phyloP scores from a whole-genome alignment of 202 grass and related monocot species.

The Cymbopogon flexuosus region DNA sequence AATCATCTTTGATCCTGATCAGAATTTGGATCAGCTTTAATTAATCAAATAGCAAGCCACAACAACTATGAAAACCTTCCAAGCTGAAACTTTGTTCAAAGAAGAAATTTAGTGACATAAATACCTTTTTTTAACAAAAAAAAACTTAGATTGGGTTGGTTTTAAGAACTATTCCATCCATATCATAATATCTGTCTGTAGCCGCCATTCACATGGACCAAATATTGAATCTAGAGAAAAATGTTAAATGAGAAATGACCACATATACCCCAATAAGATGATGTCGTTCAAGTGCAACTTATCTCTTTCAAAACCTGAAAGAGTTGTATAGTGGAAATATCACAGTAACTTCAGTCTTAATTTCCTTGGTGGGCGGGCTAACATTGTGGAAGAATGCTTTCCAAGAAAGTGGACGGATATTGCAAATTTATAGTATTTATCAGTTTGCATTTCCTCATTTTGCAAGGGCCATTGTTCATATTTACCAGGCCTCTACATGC shows the following conservation, averaged over 20 bases:
- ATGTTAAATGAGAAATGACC: not conserved
- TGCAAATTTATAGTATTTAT: not conserved
- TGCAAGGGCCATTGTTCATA: not conserved
- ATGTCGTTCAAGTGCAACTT: not conserved
- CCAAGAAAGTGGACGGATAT: not conserved
- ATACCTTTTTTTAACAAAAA: not conserved
- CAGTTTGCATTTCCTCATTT: not conserved
- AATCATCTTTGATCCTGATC: not conserved
- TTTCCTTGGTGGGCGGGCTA: not conserved
- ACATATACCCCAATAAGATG: not conserved
- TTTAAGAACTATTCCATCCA: not conserved
- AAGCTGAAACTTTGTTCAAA: not conserved
- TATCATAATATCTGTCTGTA: not conserved
- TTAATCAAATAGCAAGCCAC: not conserved
- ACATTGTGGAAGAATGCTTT: not conserved
- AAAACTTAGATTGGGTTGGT: slow-evolving; percentile 1
- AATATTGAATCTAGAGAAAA: not conserved
- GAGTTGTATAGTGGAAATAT: not conserved
- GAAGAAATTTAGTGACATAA: not conserved
- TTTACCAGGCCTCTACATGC: not conserved
- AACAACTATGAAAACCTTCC: not conserved
- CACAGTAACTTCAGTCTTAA: not conserved
- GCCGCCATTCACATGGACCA: not conserved
- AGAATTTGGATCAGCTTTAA: slow-evolving; percentile 1
- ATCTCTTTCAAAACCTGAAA: not conserved